Conservation (phyloP, 805 yeast genomes). For the Candida dajiaensis region DNA sequence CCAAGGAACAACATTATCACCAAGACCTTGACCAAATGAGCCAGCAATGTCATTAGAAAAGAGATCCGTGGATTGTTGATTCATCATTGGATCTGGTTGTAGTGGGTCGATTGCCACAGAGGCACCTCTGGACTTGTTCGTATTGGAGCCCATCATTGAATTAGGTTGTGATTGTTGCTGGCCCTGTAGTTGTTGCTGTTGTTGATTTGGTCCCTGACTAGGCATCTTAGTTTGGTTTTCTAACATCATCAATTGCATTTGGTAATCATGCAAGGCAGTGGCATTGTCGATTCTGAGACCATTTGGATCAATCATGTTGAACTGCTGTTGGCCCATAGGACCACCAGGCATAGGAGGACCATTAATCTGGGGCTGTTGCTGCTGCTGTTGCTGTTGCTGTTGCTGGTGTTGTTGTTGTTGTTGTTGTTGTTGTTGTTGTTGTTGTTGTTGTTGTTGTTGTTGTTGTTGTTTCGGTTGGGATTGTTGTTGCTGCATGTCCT, state of each 20-base stretch:
- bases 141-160: background rate
- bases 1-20: background rate
- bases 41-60: constrained; percentile 15
- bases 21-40: background rate
- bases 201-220: background rate
- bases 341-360: constrained; percentile 3
- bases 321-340: constrained; percentile 1
- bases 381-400: constrained; percentile 13
- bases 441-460: constrained; percentile 1
- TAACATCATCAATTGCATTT: constrained; percentile 66
- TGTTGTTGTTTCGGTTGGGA: constrained; percentile 18
- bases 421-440: constrained; percentile 14
- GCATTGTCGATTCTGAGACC: constrained; percentile 17
- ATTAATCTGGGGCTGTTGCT: constrained; percentile 4
- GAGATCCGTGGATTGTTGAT: constrained; percentile 17
- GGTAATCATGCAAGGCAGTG: constrained; percentile 73
- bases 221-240: constrained; percentile 62
- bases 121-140: constrained; percentile 8
- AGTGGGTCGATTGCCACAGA: constrained; percentile 21
- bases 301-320: constrained; percentile 8
- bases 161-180: background rate
- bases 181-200: background rate
- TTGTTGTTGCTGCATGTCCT: constrained; percentile 19
- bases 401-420: constrained; percentile 21
- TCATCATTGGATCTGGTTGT: constrained; percentile 20